A percentile compares a stretch with the other conserved stretches of the same genome.
phyloP scores from a whole-genome alignment of 352 stramenopile genomes.

The Globisporangium lucens region DNA sequence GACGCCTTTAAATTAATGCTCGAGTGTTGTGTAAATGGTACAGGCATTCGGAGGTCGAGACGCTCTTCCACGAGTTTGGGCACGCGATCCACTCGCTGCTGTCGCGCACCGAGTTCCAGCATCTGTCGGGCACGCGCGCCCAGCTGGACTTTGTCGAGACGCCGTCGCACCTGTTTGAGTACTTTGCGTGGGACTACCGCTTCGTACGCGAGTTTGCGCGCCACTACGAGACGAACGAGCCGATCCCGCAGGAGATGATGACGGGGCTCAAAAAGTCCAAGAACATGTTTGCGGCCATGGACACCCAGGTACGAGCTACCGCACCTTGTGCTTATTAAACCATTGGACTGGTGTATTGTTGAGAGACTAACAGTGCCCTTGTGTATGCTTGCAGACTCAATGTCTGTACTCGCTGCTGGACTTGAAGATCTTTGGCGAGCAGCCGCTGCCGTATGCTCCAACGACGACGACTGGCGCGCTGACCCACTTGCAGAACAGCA shows the following conservation, averaged over 20 bases:
- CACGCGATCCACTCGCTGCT: constrained; percentile 97
- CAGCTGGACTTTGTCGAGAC: constrained; percentile 95
- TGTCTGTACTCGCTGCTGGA: constrained; percentile 84
- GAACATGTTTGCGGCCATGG: constrained; percentile 89
- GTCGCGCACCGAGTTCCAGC: constrained; percentile 95
- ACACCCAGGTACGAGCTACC: constrained; percentile 30
- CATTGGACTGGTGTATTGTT: too few relatives aligned
- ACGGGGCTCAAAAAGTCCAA: constrained; percentile 68
- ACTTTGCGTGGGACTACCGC: constrained; percentile 93
- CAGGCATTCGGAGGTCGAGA: constrained; percentile 95
- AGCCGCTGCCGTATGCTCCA: constrained; percentile 39
- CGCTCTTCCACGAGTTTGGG: constrained; percentile 98
- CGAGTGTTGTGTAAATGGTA: background rate
- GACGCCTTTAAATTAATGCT: too few relatives aligned
- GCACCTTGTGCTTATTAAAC: background rate
- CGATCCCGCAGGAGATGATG: constrained; percentile 80
- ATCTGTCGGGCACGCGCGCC: constrained; percentile 93
- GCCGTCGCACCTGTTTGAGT: constrained; percentile 97
- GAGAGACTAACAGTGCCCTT: too few relatives aligned
- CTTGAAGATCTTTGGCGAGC: constrained; percentile 62
- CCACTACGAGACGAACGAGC: constrained; percentile 77
- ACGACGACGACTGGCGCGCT: constrained; percentile 57
- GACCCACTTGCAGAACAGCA: constrained; percentile 61
- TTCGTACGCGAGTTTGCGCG: constrained; percentile 82
- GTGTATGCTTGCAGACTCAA: constrained; percentile 41